Conservation (phyloP, 768 basidiomycete genomes). For the Leucosporidium scottii region DNA sequence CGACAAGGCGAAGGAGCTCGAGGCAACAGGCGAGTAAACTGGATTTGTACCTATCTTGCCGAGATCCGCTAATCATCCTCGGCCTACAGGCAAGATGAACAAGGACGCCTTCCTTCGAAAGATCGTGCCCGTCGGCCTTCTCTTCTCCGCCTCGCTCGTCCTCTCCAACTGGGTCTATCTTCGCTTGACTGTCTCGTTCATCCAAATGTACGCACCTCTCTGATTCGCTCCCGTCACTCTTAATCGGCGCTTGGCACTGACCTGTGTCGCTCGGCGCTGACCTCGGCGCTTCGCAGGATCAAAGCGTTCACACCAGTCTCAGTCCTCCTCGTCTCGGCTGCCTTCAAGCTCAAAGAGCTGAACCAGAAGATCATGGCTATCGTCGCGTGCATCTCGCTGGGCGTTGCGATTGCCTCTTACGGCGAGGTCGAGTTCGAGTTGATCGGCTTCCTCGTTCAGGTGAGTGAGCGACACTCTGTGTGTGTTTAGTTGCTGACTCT, state of each 20-base stretch:
- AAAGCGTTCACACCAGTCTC: constrained; percentile 85
- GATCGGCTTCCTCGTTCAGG: constrained; percentile 76
- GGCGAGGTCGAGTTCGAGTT: constrained; percentile 82
- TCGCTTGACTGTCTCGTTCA: constrained; percentile 50
- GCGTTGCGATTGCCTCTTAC: constrained; percentile 78
- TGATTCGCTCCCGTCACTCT: no score
- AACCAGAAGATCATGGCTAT: constrained; percentile 69
- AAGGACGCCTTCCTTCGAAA: constrained; percentile 70
- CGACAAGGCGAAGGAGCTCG: constrained; percentile 61
- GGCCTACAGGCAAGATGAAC: constrained; percentile 56
- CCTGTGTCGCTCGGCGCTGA: not conserved
- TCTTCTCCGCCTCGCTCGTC: constrained; percentile 67
- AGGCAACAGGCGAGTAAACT: constrained; percentile 19
- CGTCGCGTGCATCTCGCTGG: constrained; percentile 78
- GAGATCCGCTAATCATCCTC: not conserved
- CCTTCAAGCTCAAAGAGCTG: constrained; percentile 78
- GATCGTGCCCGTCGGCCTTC: constrained; percentile 73
- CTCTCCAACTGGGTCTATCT: constrained; percentile 87
- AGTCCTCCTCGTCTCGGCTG: constrained; percentile 86
- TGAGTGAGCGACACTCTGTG: constrained; percentile 47
- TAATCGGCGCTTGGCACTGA: no score
- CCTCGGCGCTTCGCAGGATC: not conserved
- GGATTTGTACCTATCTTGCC: not conserved
- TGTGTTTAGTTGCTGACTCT: constrained; percentile 55
- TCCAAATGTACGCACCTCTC: not conserved